Conservation (phyloP, 2,329 filamentous ascomycete genomes). For the Tolypocladium ovalisporum region DNA sequence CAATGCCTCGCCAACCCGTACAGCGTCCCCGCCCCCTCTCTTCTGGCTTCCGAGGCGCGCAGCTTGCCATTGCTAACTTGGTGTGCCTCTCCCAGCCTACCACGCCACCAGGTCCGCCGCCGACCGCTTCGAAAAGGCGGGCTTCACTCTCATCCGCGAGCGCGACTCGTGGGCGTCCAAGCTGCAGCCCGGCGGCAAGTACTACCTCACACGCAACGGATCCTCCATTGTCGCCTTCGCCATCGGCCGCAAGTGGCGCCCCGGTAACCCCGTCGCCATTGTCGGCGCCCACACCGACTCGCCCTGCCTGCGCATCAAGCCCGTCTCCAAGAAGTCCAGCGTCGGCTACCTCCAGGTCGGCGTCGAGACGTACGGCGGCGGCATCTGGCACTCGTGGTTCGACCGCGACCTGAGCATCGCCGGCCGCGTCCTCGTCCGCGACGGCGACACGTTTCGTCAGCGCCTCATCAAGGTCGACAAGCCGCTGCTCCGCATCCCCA, state of each 20-base stretch:
- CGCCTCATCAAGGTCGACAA: constrained; percentile 84
- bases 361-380: constrained; percentile 93
- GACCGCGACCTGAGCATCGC: constrained; percentile 89
- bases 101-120: constrained; percentile 80
- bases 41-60: background rate
- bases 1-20: constrained; percentile 89
- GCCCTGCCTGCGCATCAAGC: constrained; percentile 83
- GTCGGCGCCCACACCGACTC: constrained; percentile 96
- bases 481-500: constrained; percentile 85
- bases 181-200: constrained; percentile 80
- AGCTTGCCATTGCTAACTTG: background rate
- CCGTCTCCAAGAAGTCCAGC: constrained; percentile 77
- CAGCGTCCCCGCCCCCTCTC: constrained; percentile 13
- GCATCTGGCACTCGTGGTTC: constrained; percentile 98
- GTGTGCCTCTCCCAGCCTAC: constrained; percentile 58
- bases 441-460: constrained; percentile 61
- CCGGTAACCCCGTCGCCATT: constrained; percentile 85
- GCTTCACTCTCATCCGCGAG: constrained; percentile 83
- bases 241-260: constrained; percentile 80
- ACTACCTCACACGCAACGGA: constrained; percentile 88
- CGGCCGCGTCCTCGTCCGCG: constrained; percentile 73
- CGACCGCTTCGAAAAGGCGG: constrained; percentile 65
- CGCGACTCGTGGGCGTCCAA: constrained; percentile 77
- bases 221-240: constrained; percentile 90
- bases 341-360: constrained; percentile 89